Conservation (phyloP, 2,329 filamentous ascomycete species). For the Amesomyces nigricolor region DNA sequence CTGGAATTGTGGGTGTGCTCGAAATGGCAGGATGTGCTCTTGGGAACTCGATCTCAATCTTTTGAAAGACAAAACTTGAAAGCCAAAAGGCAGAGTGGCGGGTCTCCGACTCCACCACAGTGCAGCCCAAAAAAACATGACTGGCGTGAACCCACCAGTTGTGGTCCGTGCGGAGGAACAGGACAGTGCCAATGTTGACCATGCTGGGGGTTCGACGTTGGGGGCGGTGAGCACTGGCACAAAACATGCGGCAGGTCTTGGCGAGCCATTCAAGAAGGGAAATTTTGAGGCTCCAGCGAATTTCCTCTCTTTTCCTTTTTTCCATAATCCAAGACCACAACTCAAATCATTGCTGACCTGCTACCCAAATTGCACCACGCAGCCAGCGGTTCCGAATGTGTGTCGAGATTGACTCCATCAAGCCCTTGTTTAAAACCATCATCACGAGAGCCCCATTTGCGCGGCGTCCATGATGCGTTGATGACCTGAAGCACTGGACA, state of each 20-base stretch:
- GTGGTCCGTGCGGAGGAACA: slow-evolving; percentile 16
- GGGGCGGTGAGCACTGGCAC: slow-evolving; percentile 24
- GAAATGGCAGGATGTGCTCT: slow-evolving; percentile 20
- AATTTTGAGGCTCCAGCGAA: slow-evolving; percentile 13
- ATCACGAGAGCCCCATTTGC: slow-evolving; percentile 59
- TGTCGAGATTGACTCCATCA: slow-evolving; percentile 50
- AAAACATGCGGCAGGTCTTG: slow-evolving; percentile 11
- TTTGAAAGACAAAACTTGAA: slow-evolving; percentile 28
- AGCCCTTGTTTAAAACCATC: slow-evolving; percentile 63
- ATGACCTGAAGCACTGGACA: slow-evolving; percentile 64
- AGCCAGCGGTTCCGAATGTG: slow-evolving; percentile 49
- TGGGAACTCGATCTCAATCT: slow-evolving; percentile 18
- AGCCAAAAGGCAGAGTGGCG: slow-evolving; percentile 24
- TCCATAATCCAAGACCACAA: slow-evolving; percentile 30
- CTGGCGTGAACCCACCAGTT: slow-evolving; percentile 8
- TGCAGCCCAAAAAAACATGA: slow-evolving; percentile 19
- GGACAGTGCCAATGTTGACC: background rate
- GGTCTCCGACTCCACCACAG: slow-evolving; percentile 23
- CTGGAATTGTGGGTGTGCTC: slow-evolving; percentile 5
- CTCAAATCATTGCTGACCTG: slow-evolving; percentile 36
- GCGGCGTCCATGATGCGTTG: slow-evolving; percentile 61
- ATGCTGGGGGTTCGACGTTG: slow-evolving; percentile 17
- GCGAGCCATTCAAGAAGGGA: slow-evolving; percentile 15
- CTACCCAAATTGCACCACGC: slow-evolving; percentile 32
- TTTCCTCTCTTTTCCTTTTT: slow-evolving; percentile 19